Conservation (phyloP, 2,329 filamentous ascomycete genomes). For the Cordyceps javanica region DNA sequence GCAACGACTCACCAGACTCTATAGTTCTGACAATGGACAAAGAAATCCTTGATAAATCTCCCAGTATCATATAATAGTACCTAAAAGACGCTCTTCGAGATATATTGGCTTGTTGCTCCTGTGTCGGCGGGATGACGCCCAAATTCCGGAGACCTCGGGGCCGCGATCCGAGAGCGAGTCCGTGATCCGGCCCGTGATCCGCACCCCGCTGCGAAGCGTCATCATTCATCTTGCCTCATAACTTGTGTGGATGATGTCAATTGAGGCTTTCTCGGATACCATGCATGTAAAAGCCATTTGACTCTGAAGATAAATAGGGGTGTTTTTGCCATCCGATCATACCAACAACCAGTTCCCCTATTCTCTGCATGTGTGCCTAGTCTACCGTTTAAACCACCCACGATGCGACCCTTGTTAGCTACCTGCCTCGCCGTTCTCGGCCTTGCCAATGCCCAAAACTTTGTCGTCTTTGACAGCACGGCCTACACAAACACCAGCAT, state of each 20-base stretch:
- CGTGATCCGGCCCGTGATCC: neutral
- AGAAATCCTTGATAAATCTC: neutral
- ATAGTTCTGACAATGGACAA: neutral
- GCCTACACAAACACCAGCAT: conserved; percentile 11
- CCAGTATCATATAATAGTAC: no score
- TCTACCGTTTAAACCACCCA: neutral
- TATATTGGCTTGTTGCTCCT: no score
- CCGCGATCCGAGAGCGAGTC: neutral
- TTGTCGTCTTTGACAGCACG: conserved; percentile 11
- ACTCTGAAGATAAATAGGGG: neutral
- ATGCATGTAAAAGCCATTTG: neutral
- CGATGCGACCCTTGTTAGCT: neutral
- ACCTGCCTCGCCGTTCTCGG: neutral
- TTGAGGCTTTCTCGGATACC: neutral
- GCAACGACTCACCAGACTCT: neutral
- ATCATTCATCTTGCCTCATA: neutral
- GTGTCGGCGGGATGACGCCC: no score
- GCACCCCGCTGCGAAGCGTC: neutral
- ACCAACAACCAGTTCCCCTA: neutral
- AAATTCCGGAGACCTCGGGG: neutral
- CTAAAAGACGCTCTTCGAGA: neutral
- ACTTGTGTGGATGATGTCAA: neutral
- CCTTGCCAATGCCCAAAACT: neutral
- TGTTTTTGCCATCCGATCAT: neutral
- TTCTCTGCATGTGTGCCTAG: neutral